These are phyloP conservation scores for Fusarium pseudocircinatum DNA, from an alignment of 2,329 filamentous ascomycete genomes.

Conservation along the genomic window DNA sequence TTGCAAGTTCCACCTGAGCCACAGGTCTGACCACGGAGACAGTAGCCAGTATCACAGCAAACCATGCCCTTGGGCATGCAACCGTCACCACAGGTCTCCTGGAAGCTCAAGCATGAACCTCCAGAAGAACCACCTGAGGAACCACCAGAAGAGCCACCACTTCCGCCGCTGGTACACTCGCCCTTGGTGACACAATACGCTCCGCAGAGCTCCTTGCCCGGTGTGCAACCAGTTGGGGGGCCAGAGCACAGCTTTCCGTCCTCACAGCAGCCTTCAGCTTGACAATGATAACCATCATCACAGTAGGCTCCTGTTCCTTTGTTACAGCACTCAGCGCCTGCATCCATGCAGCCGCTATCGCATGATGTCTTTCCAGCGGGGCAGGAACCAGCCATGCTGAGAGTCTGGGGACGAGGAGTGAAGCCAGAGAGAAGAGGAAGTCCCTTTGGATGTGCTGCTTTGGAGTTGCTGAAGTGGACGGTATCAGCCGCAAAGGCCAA, in stretches of 20 bases:
- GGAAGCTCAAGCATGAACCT: constrained; percentile 27
- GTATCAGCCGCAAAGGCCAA: constrained; percentile 34
- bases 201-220: constrained; percentile 41
- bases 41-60: constrained; percentile 46
- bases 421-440: constrained; percentile 39
- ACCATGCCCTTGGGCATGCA: constrained; percentile 45
- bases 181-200: constrained; percentile 46
- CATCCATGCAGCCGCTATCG: constrained; percentile 47
- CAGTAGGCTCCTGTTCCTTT: constrained; percentile 45
- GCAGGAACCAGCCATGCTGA: constrained; percentile 37
- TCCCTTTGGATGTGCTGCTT: constrained; percentile 12
- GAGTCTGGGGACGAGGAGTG: constrained; percentile 25
- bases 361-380: constrained; percentile 38
- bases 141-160: constrained; percentile 31
- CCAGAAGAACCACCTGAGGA: constrained; percentile 26
- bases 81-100: constrained; percentile 36
- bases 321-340: constrained; percentile 44
- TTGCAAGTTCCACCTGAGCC: constrained; percentile 25
- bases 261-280: constrained; percentile 46
- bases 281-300: constrained; percentile 45
- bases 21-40: constrained; percentile 43
- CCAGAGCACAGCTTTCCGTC: constrained; percentile 47
- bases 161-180: constrained; percentile 12
- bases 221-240: constrained; percentile 38
- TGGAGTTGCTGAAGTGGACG: constrained; percentile 26